These are phyloP conservation scores for Blastomyces silverae DNA, from an alignment of 2,329 filamentous ascomycete genomes.

Conservation along the genomic window DNA sequence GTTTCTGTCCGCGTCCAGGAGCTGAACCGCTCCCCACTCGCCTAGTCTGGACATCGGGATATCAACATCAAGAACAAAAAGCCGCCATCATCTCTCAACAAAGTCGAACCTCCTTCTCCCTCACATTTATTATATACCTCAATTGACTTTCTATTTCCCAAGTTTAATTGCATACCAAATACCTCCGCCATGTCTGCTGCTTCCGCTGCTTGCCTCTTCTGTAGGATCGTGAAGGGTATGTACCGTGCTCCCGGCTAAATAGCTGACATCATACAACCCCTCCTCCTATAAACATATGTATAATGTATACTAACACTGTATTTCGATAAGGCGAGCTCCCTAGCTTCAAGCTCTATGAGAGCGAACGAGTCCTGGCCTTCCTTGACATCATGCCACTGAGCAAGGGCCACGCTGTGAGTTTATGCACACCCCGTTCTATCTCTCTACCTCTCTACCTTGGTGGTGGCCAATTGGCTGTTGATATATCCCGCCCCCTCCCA, in stretches of 20 bases:
- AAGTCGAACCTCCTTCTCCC: background rate
- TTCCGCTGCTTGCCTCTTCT: constrained; percentile 76
- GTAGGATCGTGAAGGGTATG: constrained; percentile 90
- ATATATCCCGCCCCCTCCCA: background rate
- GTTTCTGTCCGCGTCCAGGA: background rate
- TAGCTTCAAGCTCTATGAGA: constrained; percentile 93
- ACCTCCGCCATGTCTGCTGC: constrained; percentile 21
- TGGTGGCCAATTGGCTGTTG: background rate
- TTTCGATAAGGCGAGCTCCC: constrained; percentile 73
- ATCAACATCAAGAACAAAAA: background rate
- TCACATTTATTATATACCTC: background rate
- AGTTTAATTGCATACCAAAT: background rate
- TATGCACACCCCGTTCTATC: background rate
- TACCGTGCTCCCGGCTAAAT: too few species aligned
- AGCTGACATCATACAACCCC: constrained; percentile 17
- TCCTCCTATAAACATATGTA: constrained; percentile 1
- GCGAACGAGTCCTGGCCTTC: constrained; percentile 86
- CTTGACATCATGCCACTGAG: constrained; percentile 90
- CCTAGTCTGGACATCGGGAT: background rate
- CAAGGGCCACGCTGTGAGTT: constrained; percentile 74
- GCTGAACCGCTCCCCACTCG: background rate
- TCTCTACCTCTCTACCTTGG: background rate
- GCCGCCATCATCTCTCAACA: constrained; percentile 16
- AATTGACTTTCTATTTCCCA: background rate
- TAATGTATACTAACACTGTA: constrained; percentile 15